Conservation (phyloP, 768 basidiomycete genomes). For the Daedaleopsis sinensis region DNA sequence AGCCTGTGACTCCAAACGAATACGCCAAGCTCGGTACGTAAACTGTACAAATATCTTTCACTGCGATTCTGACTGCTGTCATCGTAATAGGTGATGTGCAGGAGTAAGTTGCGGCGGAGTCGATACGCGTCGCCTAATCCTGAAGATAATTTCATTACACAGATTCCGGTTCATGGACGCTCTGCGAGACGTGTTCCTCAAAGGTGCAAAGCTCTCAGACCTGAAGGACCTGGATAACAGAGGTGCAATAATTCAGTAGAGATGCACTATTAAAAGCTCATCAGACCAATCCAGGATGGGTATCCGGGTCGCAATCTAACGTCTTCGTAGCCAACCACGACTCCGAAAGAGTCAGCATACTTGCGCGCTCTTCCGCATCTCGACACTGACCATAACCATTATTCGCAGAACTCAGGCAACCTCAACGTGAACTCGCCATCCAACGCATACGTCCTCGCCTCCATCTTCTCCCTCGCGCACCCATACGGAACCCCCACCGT, state of each 20-base stretch:
- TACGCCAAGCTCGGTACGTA: constrained; percentile 53
- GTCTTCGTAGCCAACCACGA: constrained; percentile 74
- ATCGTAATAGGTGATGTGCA: constrained; percentile 55
- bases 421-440: constrained; percentile 61
- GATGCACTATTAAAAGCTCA: background rate
- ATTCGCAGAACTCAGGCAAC: constrained; percentile 47
- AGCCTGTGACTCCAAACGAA: constrained; percentile 57
- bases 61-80: no score
- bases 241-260: constrained; percentile 36
- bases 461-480: constrained; percentile 67
- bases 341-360: constrained; percentile 54
- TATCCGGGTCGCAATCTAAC: constrained; percentile 55
- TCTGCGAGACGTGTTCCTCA: constrained; percentile 53
- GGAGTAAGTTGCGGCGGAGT: constrained; percentile 42
- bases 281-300: constrained; percentile 49
- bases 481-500: constrained; percentile 68
- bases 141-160: background rate
- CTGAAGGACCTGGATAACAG: constrained; percentile 55
- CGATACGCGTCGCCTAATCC: background rate
- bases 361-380: background rate
- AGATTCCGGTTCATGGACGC: constrained; percentile 63
- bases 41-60: background rate
- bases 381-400: background rate
- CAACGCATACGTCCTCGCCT: constrained; percentile 64
- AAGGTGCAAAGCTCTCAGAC: constrained; percentile 45